Percentiles rank a stretch among this genome's conserved stretches.
Conservation (phyloP, 192 early-diverging fungal species). For the Coemansia sp. region DNA sequence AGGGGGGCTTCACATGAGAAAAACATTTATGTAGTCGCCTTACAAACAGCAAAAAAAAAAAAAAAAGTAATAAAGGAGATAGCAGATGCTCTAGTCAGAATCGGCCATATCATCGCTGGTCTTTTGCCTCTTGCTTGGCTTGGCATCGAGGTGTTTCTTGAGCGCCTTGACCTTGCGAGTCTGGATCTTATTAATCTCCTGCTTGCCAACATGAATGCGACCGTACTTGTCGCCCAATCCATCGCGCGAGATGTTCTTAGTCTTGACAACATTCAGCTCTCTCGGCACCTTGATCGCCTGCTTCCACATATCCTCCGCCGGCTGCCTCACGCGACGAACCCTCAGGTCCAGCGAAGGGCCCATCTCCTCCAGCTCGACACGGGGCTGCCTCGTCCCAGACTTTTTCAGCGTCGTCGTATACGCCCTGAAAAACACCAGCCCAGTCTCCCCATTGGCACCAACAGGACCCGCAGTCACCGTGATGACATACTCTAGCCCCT, state of each 20-base stretch:
- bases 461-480: slow-evolving; percentile 70
- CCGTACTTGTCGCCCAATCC: slow-evolving; percentile 91
- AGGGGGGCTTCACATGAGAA: neutral
- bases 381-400: slow-evolving; percentile 77
- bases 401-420: slow-evolving; percentile 87
- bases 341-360: slow-evolving; percentile 84
- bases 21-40: neutral
- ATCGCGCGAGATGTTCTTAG: slow-evolving; percentile 89
- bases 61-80: neutral
- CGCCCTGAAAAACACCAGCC: slow-evolving; percentile 73
- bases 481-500: slow-evolving; percentile 88
- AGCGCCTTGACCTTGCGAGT: slow-evolving; percentile 99
- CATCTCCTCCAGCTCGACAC: slow-evolving; percentile 92
- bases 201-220: slow-evolving; percentile 87
- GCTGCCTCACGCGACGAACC: slow-evolving; percentile 68
- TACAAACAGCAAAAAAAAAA: neutral
- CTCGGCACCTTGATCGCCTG: slow-evolving; percentile 79
- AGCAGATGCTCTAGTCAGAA: slow-evolving; percentile 3
- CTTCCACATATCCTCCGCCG: slow-evolving; percentile 82
- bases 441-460: slow-evolving; percentile 59
- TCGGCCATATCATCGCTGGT: slow-evolving; percentile 12
- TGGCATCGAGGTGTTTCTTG: slow-evolving; percentile 58
- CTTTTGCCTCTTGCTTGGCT: slow-evolving; percentile 28
- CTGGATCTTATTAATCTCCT: slow-evolving; percentile 90
- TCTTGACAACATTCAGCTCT: slow-evolving; percentile 70